phyloP scores from a whole-genome alignment of 2,329 filamentous ascomycete species.

The Beauveria brongniartii region DNA sequence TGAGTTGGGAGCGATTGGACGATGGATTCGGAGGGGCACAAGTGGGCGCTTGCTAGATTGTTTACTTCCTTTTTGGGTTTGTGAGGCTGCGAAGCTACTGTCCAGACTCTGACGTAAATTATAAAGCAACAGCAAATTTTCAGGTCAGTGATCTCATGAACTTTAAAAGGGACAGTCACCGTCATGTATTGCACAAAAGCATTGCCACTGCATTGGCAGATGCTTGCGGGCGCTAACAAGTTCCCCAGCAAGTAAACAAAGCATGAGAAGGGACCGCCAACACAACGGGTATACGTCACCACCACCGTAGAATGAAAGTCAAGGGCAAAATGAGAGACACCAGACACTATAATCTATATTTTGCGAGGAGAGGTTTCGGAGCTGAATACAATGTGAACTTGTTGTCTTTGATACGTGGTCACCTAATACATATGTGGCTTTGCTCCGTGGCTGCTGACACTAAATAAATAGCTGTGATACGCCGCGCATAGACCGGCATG shows the following conservation, averaged over 20 bases:
- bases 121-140: neutral
- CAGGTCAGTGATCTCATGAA: neutral
- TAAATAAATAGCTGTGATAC: neutral
- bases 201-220: too few relatives aligned
- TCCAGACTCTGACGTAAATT: neutral
- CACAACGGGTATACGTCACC: neutral
- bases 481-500: neutral
- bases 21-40: neutral
- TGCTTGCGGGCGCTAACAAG: too few relatives aligned
- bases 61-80: conserved; percentile 3
- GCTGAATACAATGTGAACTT: neutral
- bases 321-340: neutral
- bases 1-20: neutral
- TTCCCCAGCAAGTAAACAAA: neutral
- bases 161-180: neutral
- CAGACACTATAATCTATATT: neutral
- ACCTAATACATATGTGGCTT: too few relatives aligned
- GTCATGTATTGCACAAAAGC: neutral
- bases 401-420: neutral
- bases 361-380: neutral
- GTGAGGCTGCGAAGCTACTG: neutral
- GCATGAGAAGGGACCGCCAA: neutral
- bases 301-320: neutral
- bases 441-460: too few relatives aligned
- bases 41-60: conserved; percentile 2